Base-by-base conservation (phyloP, 306 rosid genomes). In the Pyrus pyrifolia region DNA sequence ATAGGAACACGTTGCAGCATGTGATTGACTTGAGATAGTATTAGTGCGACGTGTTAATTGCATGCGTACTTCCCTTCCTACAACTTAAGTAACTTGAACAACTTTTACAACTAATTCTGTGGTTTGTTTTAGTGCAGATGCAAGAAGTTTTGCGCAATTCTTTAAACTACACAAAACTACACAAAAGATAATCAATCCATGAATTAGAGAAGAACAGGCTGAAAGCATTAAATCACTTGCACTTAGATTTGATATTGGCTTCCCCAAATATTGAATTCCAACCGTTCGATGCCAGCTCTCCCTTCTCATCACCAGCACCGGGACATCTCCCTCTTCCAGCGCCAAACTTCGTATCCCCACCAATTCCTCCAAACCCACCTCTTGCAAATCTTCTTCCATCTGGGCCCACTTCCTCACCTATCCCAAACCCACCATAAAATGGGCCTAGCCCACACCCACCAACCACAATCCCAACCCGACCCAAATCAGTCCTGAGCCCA, bases 291-390 rank as follows among this genome's bases (percentile, higher is more conserved):
- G 51, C 77, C 6, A 71, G 82, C 55, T 83, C 88, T 82, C 94
- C 94, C 38, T 87, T 87, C 55, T 79, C 87, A 58, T 70, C 81
- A 8, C 88, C 83, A 3, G 70, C 89, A 52, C 89, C 85, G n/a
- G 57, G 61, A 70, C 25, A 44, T 13, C 19, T 60, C n/a, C 60
- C 70, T 29, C 31, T 55, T 70, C 78, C 62, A n/a, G 23, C 76
- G 53, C 79, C 88, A 1, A 75, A 42, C 46, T 71, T 33, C 52
- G 71, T 73, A 9, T n/a, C 38, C 62, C 80, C 83, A 21, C 83
- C 81, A 27, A 61, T 78, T 8, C 30, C 82, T 29, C 69, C 78
- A n/a, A 55, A 11, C 11, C 70, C 38, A 58, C 75, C 79, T 19
- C 11, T 11, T 17, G 1, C 63, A 44, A 45, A 27, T 55, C 10